Evolutionary conservation across 2,329 filamentous ascomycete genomes (phyloP).

Genomic region (Aureobasidium sp.): DNA sequence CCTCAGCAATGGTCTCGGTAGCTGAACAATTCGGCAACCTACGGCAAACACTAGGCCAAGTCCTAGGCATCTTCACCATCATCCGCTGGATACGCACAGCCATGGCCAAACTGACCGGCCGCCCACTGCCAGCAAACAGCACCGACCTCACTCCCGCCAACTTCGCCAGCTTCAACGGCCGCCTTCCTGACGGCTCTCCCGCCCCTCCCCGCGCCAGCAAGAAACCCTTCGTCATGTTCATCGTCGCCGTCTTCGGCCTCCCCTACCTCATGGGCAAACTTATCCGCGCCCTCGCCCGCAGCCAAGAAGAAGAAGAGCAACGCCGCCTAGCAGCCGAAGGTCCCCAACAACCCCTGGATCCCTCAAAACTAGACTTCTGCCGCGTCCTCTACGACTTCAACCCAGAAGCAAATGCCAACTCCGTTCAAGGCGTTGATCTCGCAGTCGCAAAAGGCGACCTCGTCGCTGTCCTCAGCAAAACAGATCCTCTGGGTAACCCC

Average conservation of each 20-base stretch:
- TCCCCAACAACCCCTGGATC: slow-evolving; percentile 57
- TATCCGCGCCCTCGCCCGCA: slow-evolving; percentile 73
- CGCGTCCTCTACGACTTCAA: slow-evolving; percentile 90
- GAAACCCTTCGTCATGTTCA: slow-evolving; percentile 94
- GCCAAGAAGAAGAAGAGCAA: slow-evolving; percentile 74
- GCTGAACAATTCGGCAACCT: slow-evolving; percentile 95
- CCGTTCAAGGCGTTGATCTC: slow-evolving; percentile 65
- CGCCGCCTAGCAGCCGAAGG: slow-evolving; percentile 43
- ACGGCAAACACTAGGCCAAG: slow-evolving; percentile 83
- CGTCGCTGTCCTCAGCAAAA: slow-evolving; percentile 87
- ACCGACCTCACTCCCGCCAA: slow-evolving; percentile 80
- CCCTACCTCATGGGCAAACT: slow-evolving; percentile 97
- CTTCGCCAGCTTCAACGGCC: slow-evolving; percentile 68
- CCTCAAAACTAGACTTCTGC: slow-evolving; percentile 91
- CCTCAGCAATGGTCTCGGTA: slow-evolving; percentile 87
- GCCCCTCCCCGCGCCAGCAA: slow-evolving; percentile 68
- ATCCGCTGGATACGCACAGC: slow-evolving; percentile 91
- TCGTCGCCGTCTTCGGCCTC: slow-evolving; percentile 86
- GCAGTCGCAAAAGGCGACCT: slow-evolving; percentile 91
- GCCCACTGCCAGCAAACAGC: slow-evolving; percentile 79
- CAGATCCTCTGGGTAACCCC: slow-evolving; percentile 80
- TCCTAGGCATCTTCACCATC: slow-evolving; percentile 89
- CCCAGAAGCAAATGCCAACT: slow-evolving; percentile 53
- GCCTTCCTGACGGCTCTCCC: slow-evolving; percentile 56
- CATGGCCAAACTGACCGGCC: slow-evolving; percentile 85